Base-by-base conservation (phyloP, 257 asterid species). In the Rubia yunnanensis region DNA sequence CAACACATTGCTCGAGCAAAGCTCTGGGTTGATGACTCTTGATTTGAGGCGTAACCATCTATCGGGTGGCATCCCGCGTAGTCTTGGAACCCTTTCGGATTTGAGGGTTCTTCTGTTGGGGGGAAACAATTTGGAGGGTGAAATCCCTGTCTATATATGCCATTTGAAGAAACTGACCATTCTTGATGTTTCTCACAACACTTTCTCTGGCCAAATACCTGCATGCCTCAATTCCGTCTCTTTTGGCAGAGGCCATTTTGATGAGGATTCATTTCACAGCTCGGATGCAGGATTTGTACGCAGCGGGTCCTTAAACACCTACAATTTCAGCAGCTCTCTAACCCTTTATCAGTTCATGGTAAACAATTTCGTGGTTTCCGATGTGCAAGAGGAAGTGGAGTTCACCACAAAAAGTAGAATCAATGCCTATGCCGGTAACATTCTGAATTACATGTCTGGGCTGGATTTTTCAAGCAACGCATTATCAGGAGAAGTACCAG, bases 391-490 rank as follows among this genome's bases (percentile, higher is more conserved):
- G 14, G 57, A 52, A 52, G 57, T 52, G 57, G 28, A 52, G 28
- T 52, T 52, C 57, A 52, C 57, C 57, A 52, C 57, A 7, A 52
- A 52, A 8, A 52, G 57, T 10, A 55, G 60, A 13, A 55, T 27
- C 34, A 27, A 55, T 24, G 9, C 35, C 60, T 55, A 55, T 11
- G 60, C 18, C 2, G 60, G 60, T 10, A 55, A 55, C n/a, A 55
- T 55, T 27, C 38, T 57, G 14, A 57, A 57, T 9, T 57, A 10
- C 31, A 57, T 57, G 63, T 57, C 63, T 57, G 63, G 63, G 27
- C 63, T 57, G 11, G 63, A 57, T 57, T 57, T 57, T n/a, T 57
- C 63, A 14, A 10, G 22, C 38, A 57, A 57, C n/a, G 0, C 4
- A 14, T 27, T 57, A 5, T 26, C 63, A 11, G 63, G 63, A 28